Conservation (phyloP, 2,329 filamentous ascomycete genomes). For the Chlorencoelia australis region DNA sequence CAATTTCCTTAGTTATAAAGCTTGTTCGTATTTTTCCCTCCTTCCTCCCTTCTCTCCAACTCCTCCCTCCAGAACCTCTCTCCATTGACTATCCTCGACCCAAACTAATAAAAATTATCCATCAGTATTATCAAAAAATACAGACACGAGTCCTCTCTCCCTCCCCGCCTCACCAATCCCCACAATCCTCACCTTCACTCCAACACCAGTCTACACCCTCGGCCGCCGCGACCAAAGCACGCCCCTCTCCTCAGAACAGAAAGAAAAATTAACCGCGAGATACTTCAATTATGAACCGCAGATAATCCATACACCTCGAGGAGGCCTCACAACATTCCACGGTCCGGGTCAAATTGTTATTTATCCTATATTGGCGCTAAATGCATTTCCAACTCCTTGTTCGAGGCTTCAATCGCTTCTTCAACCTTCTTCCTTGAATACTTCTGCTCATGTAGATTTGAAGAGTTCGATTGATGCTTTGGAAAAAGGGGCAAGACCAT, state of each 20-base stretch:
- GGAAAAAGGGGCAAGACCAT: background rate
- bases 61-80: constrained; percentile 46
- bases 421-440: too few relatives aligned
- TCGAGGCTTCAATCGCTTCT: constrained; percentile 1
- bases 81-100: too few relatives aligned
- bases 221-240: constrained; percentile 63
- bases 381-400: background rate
- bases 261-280: too few relatives aligned
- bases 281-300: constrained; percentile 8
- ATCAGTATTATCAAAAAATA: background rate
- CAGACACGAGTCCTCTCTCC: background rate
- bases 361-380: constrained; percentile 55
- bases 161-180: constrained; percentile 41
- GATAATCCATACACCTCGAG: constrained; percentile 44
- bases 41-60: constrained; percentile 17
- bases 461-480: background rate
- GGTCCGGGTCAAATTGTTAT: constrained; percentile 86
- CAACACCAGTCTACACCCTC: constrained; percentile 77
- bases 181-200: constrained; percentile 72
- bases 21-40: constrained; percentile 21
- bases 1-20: constrained; percentile 50
- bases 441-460: too few relatives aligned
- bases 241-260: constrained; percentile 33
- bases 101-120: background rate
- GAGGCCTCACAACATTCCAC: constrained; percentile 90